Conservation (phyloP, 441 rosid genomes). For the Gossypium trilobum region DNA sequence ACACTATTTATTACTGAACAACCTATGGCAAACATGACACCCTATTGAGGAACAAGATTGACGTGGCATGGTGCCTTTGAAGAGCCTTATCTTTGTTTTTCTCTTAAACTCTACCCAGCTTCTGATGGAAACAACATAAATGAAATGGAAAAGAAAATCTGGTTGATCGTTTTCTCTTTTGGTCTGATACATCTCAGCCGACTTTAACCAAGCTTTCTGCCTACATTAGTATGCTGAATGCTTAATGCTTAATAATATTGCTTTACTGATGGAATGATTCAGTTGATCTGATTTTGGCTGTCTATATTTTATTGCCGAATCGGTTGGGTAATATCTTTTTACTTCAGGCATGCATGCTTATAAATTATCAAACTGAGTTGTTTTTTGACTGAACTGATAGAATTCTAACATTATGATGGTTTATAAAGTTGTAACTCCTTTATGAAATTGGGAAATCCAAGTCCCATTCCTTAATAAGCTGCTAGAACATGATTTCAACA, state of each 20-base stretch:
- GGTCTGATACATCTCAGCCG: not conserved
- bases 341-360: not conserved
- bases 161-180: not conserved
- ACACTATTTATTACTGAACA: not conserved
- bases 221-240: conserved; percentile 1
- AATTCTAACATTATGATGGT: not conserved
- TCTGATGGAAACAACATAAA: not conserved
- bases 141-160: not conserved
- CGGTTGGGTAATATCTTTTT: not conserved
- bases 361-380: not conserved
- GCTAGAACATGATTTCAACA: not conserved
- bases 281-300: not conserved
- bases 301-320: conserved; percentile 12
- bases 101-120: not conserved
- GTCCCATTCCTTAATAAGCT: not conserved
- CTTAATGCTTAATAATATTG: conserved; percentile 4
- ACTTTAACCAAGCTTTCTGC: conserved; percentile 4
- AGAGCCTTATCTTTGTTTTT: not conserved
- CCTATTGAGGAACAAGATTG: not conserved
- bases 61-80: not conserved
- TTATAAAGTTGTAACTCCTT: not conserved
- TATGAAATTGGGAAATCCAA: not conserved
- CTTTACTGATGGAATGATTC: conserved; percentile 11
- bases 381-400: not conserved
- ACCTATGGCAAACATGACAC: not conserved